Base-by-base conservation (phyloP, 2,329 filamentous ascomycete species). In the Sporothrix humicola region DNA sequence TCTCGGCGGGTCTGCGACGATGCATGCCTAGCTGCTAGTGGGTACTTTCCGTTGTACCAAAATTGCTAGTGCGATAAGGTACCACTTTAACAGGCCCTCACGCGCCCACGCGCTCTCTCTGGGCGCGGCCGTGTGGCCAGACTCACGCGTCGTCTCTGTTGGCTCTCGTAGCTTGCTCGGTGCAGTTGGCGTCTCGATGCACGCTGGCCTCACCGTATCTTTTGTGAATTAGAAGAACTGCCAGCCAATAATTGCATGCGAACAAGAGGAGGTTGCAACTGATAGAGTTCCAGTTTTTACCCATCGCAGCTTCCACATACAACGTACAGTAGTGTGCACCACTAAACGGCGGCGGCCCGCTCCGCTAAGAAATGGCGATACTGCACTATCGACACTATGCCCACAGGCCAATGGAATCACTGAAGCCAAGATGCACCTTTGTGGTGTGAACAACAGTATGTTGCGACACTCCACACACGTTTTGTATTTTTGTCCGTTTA, bases 1-100 rank as follows among this genome's bases (percentile, higher is more conserved):
- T 66, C 74, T 76, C 75, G 73, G 74, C 48, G 48, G 66, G 71
- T 69, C 63, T 42, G 75, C 5, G 72, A 6, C 12, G 46, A 46
- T 48, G 48, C 59, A 72, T 73, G 72, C 50, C 8, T 9, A 10
- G 1, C 2, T 72, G 75, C 54, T 76, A 74, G 31, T 12, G 54
- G 72, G 56, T 74, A 76, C 75, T 13, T 74, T 0, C 0, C 0
- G 12, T 3, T 4, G 0, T 6, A 37, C 3, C n/a, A 17, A 10
- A 7, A 17, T 12, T 1, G 1, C 12, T 6, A 26, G 15, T 31
- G 23, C 5, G 0, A 2, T 0, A 0, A 75, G 12, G 75, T 76
- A 76, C 72, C 71, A 23, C 31, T 58, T 61, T 74, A 76, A 52
- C 75, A 58, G 0, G 1, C 2, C 0, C 5, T 9, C n/a, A 71